Evolutionary conservation across 495 filamentous ascomycete genomes (phyloP), one percentile per base, ranked within the genome.

Genomic region (Neurospora sp.): DNA sequence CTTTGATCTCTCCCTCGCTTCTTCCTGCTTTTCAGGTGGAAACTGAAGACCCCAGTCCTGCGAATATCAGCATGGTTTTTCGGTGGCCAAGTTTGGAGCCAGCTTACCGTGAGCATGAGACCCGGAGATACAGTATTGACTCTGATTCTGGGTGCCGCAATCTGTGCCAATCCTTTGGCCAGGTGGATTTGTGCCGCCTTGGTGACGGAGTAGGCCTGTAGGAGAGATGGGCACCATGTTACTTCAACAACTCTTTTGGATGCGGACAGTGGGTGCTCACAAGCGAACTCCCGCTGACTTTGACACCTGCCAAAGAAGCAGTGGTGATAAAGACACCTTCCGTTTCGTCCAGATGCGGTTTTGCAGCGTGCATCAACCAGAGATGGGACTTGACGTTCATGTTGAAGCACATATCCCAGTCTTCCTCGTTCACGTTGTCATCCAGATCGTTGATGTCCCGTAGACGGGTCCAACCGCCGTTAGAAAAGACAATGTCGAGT

Each of bases 331-430:
- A 88, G 4, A 80, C 79, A 8, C 87, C 87, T 69, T 86, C 84
- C 8, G 77, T 81, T 69, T 82, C 78, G 10, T 87, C 84, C 20
- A 89, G 81, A 39, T 85, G 72, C 31, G 80, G 77, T 74, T 80
- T 82, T 2, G 83, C 81, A 0, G 84, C 85, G 37, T 87, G 83
- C 76, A 87, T 83, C 8, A 89, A 78, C 81, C 82, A 89, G 39
- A 89, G 77, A 70, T 88, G 87, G 14, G 81, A 82, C 76, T 89
- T 89, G 38, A 89, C 87, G 72, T 89, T 89, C 80, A 88, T 84
- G 59, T 83, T 82, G 75, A 86, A 89, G 73, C 85, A 85, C 20
- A 71, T 73, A 71, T 89, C 86, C 87, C 87, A 89, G 74, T 89
- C 87, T 7, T 84, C 83, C 73, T 89, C 87, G 31, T 80, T 76